Evolutionary conservation across 2,329 filamentous ascomycete genomes (phyloP), one percentile per base, ranked within the genome.

Genomic region (Penicillium sp.): DNA sequence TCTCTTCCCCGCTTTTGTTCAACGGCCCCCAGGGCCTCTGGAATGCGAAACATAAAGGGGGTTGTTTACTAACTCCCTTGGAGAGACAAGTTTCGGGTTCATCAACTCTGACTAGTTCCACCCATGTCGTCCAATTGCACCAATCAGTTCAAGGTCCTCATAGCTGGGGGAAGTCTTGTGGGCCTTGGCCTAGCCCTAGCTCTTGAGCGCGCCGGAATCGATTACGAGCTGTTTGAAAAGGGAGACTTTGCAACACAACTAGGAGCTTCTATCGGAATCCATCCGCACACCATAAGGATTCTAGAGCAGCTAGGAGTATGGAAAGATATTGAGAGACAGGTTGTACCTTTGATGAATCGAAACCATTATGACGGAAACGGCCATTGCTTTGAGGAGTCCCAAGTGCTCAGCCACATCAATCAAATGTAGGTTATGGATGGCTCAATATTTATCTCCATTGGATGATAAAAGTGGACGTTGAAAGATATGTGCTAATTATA

Each of bases 161-260:
- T 59, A 9, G 55, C 55, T 11, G 57, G 57, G 14, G 57, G 57
- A 3, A 55, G 57, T 43, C 46, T 59, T 2, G 57, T 59, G 28
- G 55, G 57, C 7, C 50, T 59, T 5, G 52, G 46, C 16, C 33
- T 57, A 43, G 57, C 57, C 4, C 31, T 57, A 14, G 50, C 55
- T 9, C 45, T 59, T 25, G 57, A 59, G 16, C 55, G 52, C 11
- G 57, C 50, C 14, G 55, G 50, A 12, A 57, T 59, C 26, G 55
- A 59, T 3, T 59, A 57, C 11, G 57, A 59, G 33, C 36, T 59
- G 9, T 57, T 59, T 36, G 57, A 59, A 25, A 59, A 57, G n/a
- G 55, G 54, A 22, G 55, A 59, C 1, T 55, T 59, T 11, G 56
- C 52, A 42, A 22, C 56, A 0, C 46, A 58, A 19, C 31, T 55